Percentiles rank a stretch among this genome's conserved stretches.
These are phyloP conservation scores for Penicillium frequentans DNA, from an alignment of 2,329 filamentous ascomycete genomes.

Conservation along the genomic window DNA sequence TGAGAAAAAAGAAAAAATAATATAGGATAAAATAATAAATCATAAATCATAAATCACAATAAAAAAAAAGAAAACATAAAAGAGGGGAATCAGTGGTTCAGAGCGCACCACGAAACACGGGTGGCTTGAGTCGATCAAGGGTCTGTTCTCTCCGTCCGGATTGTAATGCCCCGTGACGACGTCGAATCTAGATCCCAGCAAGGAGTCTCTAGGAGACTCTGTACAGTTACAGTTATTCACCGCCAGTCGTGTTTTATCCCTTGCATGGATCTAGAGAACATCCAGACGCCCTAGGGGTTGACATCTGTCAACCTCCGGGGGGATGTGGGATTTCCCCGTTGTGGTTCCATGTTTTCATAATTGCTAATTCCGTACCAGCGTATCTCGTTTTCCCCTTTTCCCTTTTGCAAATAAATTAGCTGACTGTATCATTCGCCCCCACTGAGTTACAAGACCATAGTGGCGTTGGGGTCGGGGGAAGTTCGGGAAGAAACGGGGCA, in stretches of 20 bases:
- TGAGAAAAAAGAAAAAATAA: not conserved
- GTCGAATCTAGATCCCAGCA: not conserved
- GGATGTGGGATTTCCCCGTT: not conserved
- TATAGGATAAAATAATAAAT: not conserved
- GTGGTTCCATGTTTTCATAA: not conserved
- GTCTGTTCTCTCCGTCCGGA: constrained; percentile 22
- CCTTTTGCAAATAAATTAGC: not conserved
- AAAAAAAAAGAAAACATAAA: not conserved
- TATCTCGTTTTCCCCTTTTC: not conserved
- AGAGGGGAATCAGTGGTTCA: constrained; percentile 20
- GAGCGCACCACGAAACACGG: constrained; percentile 26
- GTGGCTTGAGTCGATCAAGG: constrained; percentile 28
- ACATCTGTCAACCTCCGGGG: not conserved
- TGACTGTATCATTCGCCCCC: not conserved
- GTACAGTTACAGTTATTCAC: not conserved
- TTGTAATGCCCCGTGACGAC: constrained; percentile 8
- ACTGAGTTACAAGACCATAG: not conserved
- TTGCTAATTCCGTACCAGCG: not conserved
- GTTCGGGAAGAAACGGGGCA: constrained; percentile 18
- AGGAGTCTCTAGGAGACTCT: not conserved
- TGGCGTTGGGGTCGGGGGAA: not conserved
- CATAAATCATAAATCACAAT: not conserved
- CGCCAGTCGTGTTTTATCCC: not conserved
- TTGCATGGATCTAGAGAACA: not conserved
- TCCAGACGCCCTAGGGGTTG: not conserved